Evolutionary conservation across 306 rosid species (phyloP).

Genomic region (Canavalia ensiformis): DNA sequence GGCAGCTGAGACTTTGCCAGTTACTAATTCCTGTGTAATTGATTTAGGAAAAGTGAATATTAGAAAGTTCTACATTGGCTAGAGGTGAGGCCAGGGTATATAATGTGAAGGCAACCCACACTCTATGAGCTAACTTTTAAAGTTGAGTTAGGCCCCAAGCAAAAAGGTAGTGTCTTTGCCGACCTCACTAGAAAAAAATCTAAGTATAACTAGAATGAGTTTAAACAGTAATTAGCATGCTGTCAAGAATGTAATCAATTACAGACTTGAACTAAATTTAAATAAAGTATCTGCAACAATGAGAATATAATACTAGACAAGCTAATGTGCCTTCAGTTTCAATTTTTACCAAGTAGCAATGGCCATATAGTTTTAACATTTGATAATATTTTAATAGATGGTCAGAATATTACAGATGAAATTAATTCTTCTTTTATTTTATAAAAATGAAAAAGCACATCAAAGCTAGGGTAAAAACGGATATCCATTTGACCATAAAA

Average conservation of each 20-base stretch:
- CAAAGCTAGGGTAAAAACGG: background rate
- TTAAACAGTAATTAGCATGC: background rate
- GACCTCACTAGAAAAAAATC: background rate
- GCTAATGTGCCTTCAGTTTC: background rate
- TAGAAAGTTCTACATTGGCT: no score
- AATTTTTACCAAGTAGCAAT: constrained; percentile 30
- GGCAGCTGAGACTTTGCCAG: background rate
- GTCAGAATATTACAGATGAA: constrained; percentile 22
- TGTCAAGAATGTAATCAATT: constrained; percentile 7
- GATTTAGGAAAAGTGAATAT: no score
- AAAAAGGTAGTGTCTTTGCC: background rate
- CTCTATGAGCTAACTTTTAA: no score
- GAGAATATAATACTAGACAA: background rate
- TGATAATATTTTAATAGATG: constrained; percentile 22
- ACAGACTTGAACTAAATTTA: constrained; percentile 1
- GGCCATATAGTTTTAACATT: constrained; percentile 11
- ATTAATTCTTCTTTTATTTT: background rate
- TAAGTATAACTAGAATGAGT: background rate
- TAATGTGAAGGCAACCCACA: no score
- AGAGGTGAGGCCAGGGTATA: no score
- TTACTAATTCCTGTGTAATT: background rate
- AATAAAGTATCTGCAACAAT: background rate
- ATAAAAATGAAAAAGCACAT: constrained; percentile 38
- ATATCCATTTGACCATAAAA: constrained; percentile 39
- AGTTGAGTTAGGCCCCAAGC: background rate